Conservation (phyloP, 352 stramenopile species). For the Globisporangium megalacanthum region DNA sequence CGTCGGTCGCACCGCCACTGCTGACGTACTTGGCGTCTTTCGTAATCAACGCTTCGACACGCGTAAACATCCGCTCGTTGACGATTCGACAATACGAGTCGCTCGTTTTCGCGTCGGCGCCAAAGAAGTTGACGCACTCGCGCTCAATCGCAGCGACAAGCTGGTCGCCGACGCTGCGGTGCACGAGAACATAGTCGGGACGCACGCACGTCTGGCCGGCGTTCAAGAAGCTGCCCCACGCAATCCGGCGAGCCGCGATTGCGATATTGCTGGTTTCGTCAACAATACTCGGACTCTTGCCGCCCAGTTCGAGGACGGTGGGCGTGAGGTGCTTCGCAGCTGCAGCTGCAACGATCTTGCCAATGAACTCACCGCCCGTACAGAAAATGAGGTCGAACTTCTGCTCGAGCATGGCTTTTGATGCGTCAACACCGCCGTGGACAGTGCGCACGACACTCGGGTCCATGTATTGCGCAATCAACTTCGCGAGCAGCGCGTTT, state of each 20-base stretch:
- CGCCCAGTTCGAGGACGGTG: conserved; percentile 91
- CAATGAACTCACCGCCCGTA: conserved; percentile 65
- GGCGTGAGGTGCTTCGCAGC: conserved; percentile 93
- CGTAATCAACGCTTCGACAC: conserved; percentile 38
- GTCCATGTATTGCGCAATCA: conserved; percentile 62
- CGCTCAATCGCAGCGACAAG: conserved; percentile 42
- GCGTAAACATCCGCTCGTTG: conserved; percentile 12
- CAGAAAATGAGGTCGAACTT: conserved; percentile 41
- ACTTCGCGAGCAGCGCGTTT: conserved; percentile 33
- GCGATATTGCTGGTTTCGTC: conserved; percentile 54
- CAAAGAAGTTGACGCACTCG: conserved; percentile 46
- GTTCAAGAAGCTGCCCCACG: conserved; percentile 88
- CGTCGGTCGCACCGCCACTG: conserved; percentile 55
- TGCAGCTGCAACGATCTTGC: conserved; percentile 84
- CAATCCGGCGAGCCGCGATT: conserved; percentile 32
- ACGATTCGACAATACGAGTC: conserved; percentile 39
- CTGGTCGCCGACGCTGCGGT: conserved; percentile 55
- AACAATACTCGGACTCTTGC: conserved; percentile 87
- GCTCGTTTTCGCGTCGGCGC: conserved; percentile 40
- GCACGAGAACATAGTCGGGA: conserved; percentile 91
- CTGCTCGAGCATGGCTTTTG: conserved; percentile 64
- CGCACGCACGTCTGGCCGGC: conserved; percentile 92
- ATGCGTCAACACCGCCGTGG: conserved; percentile 60
- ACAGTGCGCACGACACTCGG: conserved; percentile 66
- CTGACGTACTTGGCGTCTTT: conserved; percentile 48